These are phyloP conservation scores for Lecanicillium sp. DNA, from an alignment of 2,329 filamentous ascomycete species.

Conservation along the genomic window DNA sequence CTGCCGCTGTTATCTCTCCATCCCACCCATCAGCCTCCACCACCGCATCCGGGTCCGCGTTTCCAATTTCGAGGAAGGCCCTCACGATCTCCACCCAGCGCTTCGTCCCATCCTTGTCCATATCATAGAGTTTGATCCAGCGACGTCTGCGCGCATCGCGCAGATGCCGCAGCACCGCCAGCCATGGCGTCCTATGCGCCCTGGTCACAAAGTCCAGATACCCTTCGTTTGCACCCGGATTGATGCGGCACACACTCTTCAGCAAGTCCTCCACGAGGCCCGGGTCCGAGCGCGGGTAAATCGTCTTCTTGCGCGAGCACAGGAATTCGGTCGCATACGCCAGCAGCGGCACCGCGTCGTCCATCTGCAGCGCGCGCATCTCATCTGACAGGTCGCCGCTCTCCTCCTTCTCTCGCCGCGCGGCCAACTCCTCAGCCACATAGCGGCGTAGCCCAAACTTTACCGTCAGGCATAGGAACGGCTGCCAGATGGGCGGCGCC, in stretches of 20 bases:
- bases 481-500: slow-evolving; percentile 23
- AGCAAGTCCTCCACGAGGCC: slow-evolving; percentile 23
- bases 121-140: slow-evolving; percentile 27
- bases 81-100: slow-evolving; percentile 26
- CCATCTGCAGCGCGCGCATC: not conserved
- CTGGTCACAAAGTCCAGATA: slow-evolving; percentile 21
- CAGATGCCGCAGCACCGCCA: slow-evolving; percentile 25
- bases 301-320: slow-evolving; percentile 28
- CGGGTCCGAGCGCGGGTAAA: slow-evolving; percentile 28
- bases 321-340: slow-evolving; percentile 29
- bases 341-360: slow-evolving; percentile 24
- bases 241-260: slow-evolving; percentile 13
- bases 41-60: slow-evolving; percentile 22
- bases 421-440: slow-evolving; percentile 20
- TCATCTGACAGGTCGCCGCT: not conserved
- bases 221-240: slow-evolving; percentile 18
- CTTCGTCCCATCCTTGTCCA: slow-evolving; percentile 21
- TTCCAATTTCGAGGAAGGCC: slow-evolving; percentile 22
- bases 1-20: slow-evolving; percentile 22
- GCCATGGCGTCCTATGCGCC: slow-evolving; percentile 24
- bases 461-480: slow-evolving; percentile 27
- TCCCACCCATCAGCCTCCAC: slow-evolving; percentile 26
- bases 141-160: slow-evolving; percentile 25
- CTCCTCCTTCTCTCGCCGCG: not conserved
- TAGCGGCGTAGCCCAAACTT: slow-evolving; percentile 28